Base-by-base conservation (phyloP, 106 monocot genomes). In the Vanilla planifolia region DNA sequence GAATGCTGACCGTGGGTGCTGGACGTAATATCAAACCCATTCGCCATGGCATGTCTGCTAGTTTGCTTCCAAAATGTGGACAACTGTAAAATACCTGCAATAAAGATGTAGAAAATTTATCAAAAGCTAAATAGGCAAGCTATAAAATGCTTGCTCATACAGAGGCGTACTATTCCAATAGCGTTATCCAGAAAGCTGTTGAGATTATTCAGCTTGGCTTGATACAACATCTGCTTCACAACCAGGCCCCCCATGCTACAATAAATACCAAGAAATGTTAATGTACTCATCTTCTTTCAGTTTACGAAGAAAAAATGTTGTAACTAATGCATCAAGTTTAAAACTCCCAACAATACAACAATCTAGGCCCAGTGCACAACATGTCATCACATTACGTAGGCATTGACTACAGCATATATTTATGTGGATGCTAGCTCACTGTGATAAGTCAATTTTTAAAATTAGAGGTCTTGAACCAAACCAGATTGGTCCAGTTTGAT, bases 61-160 rank as follows among this genome's bases (percentile, higher is more conserved):
- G 88, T 75, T 82, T 98, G 73, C 98, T 98, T 27, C 98, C 98
- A 82, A 98, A 98, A 85, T 98, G 98, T 15, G 98, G 98, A 53
- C 98, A 98, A 71, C 98, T 98, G 69, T 98, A 98, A 65, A 98
- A 98, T 4, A 98, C 77, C 92, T 98, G 65, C 33, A 73, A 34
- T 55, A 32, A 30, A 43, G 10, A 75, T 51, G 32, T 22, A 69
- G 22, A 57, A 27, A 20, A 9, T 45, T 14, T 13, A 56, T 56
- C 61, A 56, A 22, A 61, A 61, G 34, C 41, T 47, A 29, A 48
- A 8, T 43, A 11, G 7, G 25, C 17, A 4, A 3, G 19, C 8
- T 23, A 33, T 13, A 43, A 42, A 47, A 5, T 26, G 16, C 5
- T 37, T 29, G 10, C 4, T 14, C 9, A 26, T 35, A 28, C 21